Evolutionary conservation across 2,329 filamentous ascomycete species (phyloP).

Genomic region (Venturia oleaginea): DNA sequence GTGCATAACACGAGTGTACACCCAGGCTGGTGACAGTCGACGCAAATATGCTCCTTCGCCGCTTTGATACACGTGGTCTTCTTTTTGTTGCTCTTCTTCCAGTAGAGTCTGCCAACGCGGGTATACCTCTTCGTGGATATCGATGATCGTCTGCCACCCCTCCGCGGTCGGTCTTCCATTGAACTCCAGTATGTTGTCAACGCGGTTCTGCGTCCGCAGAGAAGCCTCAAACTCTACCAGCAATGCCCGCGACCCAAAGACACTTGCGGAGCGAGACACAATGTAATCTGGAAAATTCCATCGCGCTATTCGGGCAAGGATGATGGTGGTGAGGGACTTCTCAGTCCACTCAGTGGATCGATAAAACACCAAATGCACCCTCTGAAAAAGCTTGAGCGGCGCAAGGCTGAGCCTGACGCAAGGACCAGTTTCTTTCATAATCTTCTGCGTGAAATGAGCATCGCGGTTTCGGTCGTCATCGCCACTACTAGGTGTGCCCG

Average conservation of each 20-base stretch:
- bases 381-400: slow-evolving; percentile 75
- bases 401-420: slow-evolving; percentile 71
- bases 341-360: slow-evolving; percentile 95
- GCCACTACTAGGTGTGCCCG: background rate
- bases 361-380: slow-evolving; percentile 93
- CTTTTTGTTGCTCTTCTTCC: slow-evolving; percentile 66
- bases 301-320: slow-evolving; percentile 79
- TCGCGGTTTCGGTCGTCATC: slow-evolving; percentile 51
- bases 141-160: slow-evolving; percentile 57
- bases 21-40: slow-evolving; percentile 82
- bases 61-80: slow-evolving; percentile 63
- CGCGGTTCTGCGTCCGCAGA: slow-evolving; percentile 67
- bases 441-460: slow-evolving; percentile 52
- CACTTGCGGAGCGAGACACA: slow-evolving; percentile 79
- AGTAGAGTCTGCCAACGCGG: slow-evolving; percentile 71
- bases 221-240: slow-evolving; percentile 86
- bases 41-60: slow-evolving; percentile 84
- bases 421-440: slow-evolving; percentile 66
- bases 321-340: slow-evolving; percentile 90
- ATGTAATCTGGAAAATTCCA: slow-evolving; percentile 85
- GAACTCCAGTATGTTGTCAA: slow-evolving; percentile 76
- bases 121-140: slow-evolving; percentile 65
- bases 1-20: slow-evolving; percentile 87
- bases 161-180: slow-evolving; percentile 59
- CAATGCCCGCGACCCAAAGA: slow-evolving; percentile 58